Percentiles rank a stretch among this genome's conserved stretches.
phyloP scores from a whole-genome alignment of 1,284 basidiomycete genomes.

The Papiliotrema flavescens region DNA sequence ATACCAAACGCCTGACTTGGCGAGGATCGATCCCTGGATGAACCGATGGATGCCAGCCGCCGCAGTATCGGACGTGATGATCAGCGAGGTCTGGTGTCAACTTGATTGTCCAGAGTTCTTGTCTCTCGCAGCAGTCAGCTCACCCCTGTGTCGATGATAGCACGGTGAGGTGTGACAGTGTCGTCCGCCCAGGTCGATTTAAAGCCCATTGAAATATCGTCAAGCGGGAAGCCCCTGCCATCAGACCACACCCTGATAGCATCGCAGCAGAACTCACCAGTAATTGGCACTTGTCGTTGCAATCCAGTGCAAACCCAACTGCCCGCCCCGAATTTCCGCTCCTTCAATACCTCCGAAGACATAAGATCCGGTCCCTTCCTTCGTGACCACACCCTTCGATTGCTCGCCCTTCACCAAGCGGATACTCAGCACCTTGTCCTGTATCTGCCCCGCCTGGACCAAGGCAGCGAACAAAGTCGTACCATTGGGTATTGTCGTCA shows the following conservation, averaged over 20 bases:
- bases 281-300: conserved; percentile 18
- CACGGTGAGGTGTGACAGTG: conserved; percentile 16
- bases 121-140: not conserved
- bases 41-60: conserved; percentile 14
- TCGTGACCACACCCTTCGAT: conserved; percentile 8
- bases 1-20: conserved; percentile 16
- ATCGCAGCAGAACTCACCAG: conserved; percentile 12
- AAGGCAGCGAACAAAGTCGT: conserved; percentile 16
- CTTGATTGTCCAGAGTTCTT: not conserved
- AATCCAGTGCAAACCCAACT: conserved; percentile 14
- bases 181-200: conserved; percentile 9
- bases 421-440: conserved; percentile 17
- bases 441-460: conserved; percentile 7
- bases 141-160: conserved; percentile 26
- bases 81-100: conserved; percentile 17
- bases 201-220: conserved; percentile 15
- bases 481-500: conserved; percentile 11
- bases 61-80: conserved; percentile 18
- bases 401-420: conserved; percentile 14
- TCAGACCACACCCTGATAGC: not conserved
- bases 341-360: conserved; percentile 21
- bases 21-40: conserved; percentile 9
- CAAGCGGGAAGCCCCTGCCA: conserved; percentile 19
- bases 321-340: conserved; percentile 14
- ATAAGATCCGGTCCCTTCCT: conserved; percentile 16